Evolutionary conservation across 306 rosid species (phyloP), one percentile per base, ranked within the genome.

Genomic region (Lablab purpureus): DNA sequence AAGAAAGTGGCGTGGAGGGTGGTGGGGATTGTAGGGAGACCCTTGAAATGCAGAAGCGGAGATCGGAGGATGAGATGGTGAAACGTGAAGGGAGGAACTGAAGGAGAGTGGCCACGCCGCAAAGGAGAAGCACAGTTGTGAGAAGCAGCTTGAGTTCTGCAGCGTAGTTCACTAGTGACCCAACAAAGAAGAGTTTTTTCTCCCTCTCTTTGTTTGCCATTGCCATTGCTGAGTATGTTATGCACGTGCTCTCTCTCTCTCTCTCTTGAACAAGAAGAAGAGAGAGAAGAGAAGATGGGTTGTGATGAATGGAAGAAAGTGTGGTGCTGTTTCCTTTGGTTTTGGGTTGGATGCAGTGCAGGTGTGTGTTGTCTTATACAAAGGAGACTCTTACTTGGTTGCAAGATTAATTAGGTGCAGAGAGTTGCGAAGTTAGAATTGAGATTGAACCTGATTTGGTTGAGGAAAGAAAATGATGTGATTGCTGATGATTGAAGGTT

Each of bases 71-170:
- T 10, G 96, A 94, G 73, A 90, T 85, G 46, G 96, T 80, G 84
- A 94, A 87, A 40, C 93, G 92, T 14, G 96, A 89, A 59, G 98
- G 98, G 64, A 91, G 43, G 84, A 94, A 90, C 80, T 90, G 96
- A 46, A 94, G 86, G 54, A 94, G 77, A 43, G 97, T 94, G 12
- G 90, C 97, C 0, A 92, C 27, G 0, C 88, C 59, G 22, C 97
- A 94, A 18, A 94, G 90, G 15, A 92, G 80, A 0, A 94, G 75
- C 0, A 94, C 85, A 14, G 89, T 77, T 0, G 89, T 87, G 15
- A 94, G 77, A 8, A 91, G 79, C 4, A 92, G 87, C 80, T 91
- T 94, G 3, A 91, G 84, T 84, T 94, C 96, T 2, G 90, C 89
- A 0, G 96, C 81, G 36, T 85, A 87, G 85, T 72, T 88, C 37